Conservation (phyloP, 2,329 filamentous ascomycete species). For the Colletotrichum liriopes region DNA sequence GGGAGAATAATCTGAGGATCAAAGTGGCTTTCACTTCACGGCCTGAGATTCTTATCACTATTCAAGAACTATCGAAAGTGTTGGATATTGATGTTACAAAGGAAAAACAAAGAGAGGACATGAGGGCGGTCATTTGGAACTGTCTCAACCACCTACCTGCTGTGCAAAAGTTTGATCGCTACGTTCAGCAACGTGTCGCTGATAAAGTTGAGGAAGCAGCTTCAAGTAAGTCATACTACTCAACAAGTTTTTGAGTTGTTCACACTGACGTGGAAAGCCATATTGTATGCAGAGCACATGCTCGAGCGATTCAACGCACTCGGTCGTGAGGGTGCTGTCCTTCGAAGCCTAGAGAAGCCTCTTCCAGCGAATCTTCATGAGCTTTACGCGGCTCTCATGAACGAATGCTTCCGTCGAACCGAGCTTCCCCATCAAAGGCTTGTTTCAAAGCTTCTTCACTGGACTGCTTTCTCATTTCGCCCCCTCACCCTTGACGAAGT, state of each 20-base stretch:
- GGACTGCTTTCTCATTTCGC: conserved; percentile 48
- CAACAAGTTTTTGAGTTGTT: neutral
- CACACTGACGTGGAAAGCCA: conserved; percentile 45
- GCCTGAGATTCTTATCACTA: conserved; percentile 35
- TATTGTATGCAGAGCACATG: conserved; percentile 56
- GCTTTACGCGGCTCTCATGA: conserved; percentile 48
- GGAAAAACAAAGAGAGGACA: conserved; percentile 49
- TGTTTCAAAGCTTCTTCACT: conserved; percentile 47
- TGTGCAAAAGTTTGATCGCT: conserved; percentile 49
- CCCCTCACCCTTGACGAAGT: conserved; percentile 47
- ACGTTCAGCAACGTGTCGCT: conserved; percentile 50
- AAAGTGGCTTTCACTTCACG: conserved; percentile 48
- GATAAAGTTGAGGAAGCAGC: conserved; percentile 50
- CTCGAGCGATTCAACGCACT: conserved; percentile 50
- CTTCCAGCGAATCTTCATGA: conserved; percentile 47
- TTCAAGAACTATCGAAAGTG: conserved; percentile 24
- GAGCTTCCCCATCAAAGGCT: conserved; percentile 40
- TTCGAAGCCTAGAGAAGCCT: conserved; percentile 48
- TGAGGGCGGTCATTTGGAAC: conserved; percentile 48
- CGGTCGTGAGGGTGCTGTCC: conserved; percentile 52
- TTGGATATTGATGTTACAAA: conserved; percentile 45
- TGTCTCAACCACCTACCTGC: conserved; percentile 47
- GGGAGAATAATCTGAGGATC: conserved; percentile 47
- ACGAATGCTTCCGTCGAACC: conserved; percentile 48
- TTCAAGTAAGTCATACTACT: conserved; percentile 48